phyloP scores from a whole-genome alignment of 768 basidiomycete species.

The Pisolithus albus region DNA sequence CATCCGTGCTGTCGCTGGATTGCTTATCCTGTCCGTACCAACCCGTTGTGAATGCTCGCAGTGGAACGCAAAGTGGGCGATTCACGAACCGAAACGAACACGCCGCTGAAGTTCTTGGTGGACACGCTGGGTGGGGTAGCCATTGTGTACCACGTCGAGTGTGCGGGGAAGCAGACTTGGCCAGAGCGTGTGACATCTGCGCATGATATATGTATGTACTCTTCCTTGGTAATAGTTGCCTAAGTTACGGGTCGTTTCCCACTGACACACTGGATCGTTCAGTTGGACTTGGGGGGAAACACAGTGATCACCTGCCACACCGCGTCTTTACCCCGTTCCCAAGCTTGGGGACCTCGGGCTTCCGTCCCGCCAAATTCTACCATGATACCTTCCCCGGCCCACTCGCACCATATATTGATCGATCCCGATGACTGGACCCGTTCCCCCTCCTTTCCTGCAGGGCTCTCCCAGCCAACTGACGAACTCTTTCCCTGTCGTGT shows the following conservation, averaged over 20 bases:
- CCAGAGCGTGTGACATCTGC: no score
- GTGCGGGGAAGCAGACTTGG: neutral
- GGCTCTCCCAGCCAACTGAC: conserved; percentile 77
- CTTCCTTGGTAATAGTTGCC: no score
- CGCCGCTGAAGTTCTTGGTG: conserved; percentile 55
- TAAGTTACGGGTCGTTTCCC: no score
- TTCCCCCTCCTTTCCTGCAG: conserved; percentile 83
- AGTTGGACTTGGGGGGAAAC: conserved; percentile 37
- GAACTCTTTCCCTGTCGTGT: conserved; percentile 71
- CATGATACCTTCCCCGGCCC: conserved; percentile 77
- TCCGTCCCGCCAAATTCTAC: conserved; percentile 79
- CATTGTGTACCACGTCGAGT: conserved; percentile 34
- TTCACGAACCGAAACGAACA: conserved; percentile 52
- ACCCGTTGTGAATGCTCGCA: conserved; percentile 1
- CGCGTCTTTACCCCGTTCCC: conserved; percentile 82
- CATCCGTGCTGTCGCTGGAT: conserved; percentile 55
- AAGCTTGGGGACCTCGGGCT: conserved; percentile 73
- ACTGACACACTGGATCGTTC: neutral
- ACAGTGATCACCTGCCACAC: conserved; percentile 70
- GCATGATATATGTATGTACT: no score
- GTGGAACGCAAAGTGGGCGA: neutral
- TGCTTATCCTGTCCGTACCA: conserved; percentile 50
- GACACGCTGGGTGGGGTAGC: conserved; percentile 56
- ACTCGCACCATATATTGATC: conserved; percentile 92
- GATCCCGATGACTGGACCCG: conserved; percentile 77